Percentiles rank a stretch among this genome's conserved stretches.
Conservation (phyloP, 129 eudicot species). For the Calendula officinalis region DNA sequence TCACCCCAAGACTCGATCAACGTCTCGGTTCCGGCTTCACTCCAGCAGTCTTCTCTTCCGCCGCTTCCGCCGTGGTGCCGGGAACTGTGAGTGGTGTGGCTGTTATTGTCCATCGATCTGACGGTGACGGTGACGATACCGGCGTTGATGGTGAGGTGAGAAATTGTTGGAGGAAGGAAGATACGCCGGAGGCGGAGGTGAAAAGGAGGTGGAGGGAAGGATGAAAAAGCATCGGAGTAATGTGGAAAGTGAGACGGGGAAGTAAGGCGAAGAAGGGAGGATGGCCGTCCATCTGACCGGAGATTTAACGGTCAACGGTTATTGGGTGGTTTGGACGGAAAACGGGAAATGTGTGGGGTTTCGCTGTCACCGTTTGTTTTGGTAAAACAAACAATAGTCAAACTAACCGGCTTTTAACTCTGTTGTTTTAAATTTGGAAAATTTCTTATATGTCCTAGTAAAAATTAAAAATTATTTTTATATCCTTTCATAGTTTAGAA, state of each 20-base stretch:
- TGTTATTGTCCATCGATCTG: constrained; percentile 18
- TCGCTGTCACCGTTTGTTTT: no score
- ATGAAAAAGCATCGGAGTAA: constrained; percentile 23
- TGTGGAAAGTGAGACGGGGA: constrained; percentile 27
- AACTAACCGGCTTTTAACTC: neutral
- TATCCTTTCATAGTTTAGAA: no score
- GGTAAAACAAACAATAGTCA: neutral
- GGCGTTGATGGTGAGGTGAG: neutral
- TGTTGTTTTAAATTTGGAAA: neutral
- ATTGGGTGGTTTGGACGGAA: constrained; percentile 40
- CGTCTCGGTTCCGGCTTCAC: constrained; percentile 40
- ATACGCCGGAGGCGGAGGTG: constrained; percentile 44
- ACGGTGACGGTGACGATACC: neutral
- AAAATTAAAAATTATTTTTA: no score
- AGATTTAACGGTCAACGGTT: constrained; percentile 44
- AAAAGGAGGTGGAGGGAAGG: constrained; percentile 5
- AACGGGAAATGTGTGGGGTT: constrained; percentile 23
- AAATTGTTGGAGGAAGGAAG: neutral
- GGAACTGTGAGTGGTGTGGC: neutral
- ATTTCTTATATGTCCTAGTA: no score
- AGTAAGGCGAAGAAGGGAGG: constrained; percentile 19
- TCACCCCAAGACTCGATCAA: constrained; percentile 65
- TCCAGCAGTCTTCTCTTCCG: constrained; percentile 65
- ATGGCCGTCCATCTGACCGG: constrained; percentile 62
- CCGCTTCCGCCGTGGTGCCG: constrained; percentile 35